Evolutionary conservation across 2,329 filamentous ascomycete genomes (phyloP).

Genomic region (Colletotrichum cuscutae): DNA sequence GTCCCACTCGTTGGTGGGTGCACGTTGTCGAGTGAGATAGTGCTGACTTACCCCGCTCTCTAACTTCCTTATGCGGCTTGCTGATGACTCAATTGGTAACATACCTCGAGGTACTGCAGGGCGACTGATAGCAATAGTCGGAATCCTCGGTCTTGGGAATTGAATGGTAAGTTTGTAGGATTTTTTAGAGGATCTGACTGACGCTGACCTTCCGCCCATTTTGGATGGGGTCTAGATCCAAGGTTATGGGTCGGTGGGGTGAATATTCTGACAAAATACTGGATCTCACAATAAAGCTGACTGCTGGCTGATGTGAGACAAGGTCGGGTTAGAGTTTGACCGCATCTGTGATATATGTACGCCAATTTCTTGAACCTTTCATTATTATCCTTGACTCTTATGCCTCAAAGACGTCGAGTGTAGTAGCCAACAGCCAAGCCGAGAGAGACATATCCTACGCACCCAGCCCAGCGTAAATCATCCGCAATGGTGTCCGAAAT

Average conservation of each 20-base stretch:
- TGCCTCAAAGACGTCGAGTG: neutral
- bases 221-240: neutral
- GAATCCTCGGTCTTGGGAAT: neutral
- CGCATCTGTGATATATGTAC: neutral
- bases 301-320: neutral
- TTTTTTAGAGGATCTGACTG: neutral
- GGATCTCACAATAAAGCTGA: neutral
- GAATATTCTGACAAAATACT: neutral
- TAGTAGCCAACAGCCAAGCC: neutral
- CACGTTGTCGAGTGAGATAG: neutral
- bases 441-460: neutral
- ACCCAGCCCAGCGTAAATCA: neutral
- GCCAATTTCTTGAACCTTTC: neutral
- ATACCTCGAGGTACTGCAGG: neutral
- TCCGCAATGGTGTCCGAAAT: constrained; percentile 34
- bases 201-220: neutral
- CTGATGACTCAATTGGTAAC: neutral
- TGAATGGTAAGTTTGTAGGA: neutral
- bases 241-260: neutral
- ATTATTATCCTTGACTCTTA: neutral
- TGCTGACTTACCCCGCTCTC: neutral
- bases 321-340: neutral
- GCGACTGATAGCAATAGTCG: neutral
- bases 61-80: neutral
- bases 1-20: neutral